Percentiles rank a stretch among this genome's conserved stretches.
phyloP scores from a whole-genome alignment of 2,329 filamentous ascomycete species.

The Teratosphaeria destructans region DNA sequence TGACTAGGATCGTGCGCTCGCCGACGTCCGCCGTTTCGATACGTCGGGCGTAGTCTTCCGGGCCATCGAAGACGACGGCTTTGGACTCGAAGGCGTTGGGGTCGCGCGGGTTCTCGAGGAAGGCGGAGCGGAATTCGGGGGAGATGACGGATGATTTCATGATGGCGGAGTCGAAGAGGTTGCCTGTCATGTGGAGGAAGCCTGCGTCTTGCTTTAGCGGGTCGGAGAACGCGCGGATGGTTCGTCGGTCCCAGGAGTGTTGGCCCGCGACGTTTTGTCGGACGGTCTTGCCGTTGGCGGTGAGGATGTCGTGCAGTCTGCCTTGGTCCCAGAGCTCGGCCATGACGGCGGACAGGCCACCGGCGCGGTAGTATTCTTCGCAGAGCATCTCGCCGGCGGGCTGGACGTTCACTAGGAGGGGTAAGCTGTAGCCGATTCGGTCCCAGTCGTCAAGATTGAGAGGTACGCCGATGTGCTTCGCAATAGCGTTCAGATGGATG shows the following conservation, averaged over 20 bases:
- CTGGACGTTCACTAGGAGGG: slow-evolving; percentile 45
- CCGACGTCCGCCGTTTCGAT: slow-evolving; percentile 22
- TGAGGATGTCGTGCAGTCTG: slow-evolving; percentile 36
- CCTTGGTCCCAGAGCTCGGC: slow-evolving; percentile 42
- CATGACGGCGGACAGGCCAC: slow-evolving; percentile 44
- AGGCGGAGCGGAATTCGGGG: slow-evolving; percentile 15
- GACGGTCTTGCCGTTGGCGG: slow-evolving; percentile 39
- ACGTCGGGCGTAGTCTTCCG: slow-evolving; percentile 19
- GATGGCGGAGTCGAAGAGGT: slow-evolving; percentile 23
- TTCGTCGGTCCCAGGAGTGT: slow-evolving; percentile 40
- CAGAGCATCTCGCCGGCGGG: slow-evolving; percentile 44
- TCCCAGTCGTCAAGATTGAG: slow-evolving; percentile 47
- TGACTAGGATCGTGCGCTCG: slow-evolving; percentile 21
- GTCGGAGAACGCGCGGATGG: slow-evolving; percentile 35
- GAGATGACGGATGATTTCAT: slow-evolving; percentile 23
- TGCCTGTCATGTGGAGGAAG: slow-evolving; percentile 29
- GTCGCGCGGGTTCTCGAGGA: slow-evolving; percentile 17
- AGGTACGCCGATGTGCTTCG: slow-evolving; percentile 43
- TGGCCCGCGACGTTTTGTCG: slow-evolving; percentile 35
- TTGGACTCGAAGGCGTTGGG: slow-evolving; percentile 21
- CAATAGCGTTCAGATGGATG: slow-evolving; percentile 46
- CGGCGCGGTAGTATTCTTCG: slow-evolving; percentile 46
- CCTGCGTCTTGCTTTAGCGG: slow-evolving; percentile 43
- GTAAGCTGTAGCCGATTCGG: slow-evolving; percentile 38
- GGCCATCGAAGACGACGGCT: slow-evolving; percentile 21